A percentile compares a stretch with the other conserved stretches of the same genome.
Evolutionary conservation across 2,329 filamentous ascomycete genomes (phyloP).

Genomic region (Cucurbitaria berberidis): DNA sequence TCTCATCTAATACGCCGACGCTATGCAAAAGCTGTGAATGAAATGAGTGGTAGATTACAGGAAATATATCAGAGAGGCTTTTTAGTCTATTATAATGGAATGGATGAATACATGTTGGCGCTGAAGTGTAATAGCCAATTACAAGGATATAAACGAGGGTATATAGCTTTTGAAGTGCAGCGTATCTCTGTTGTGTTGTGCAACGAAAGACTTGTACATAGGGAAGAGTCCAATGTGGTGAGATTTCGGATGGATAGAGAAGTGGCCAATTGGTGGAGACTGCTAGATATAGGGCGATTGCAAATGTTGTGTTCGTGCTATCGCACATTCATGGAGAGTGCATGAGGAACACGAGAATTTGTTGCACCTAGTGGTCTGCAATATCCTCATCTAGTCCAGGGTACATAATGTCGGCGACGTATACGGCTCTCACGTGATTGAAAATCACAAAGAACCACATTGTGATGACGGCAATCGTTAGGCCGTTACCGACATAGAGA

Average conservation of each 20-base stretch:
- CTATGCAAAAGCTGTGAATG: conserved; percentile 27
- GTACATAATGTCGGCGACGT: conserved; percentile 61
- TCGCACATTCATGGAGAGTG: background rate
- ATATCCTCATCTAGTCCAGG: conserved; percentile 66
- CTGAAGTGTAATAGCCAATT: no score
- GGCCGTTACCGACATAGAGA: conserved; percentile 50
- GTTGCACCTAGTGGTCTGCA: conserved; percentile 38
- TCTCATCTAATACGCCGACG: conserved; percentile 30
- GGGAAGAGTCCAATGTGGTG: background rate
- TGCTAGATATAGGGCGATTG: no score
- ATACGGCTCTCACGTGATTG: conserved; percentile 59
- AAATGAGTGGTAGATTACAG: conserved; percentile 25
- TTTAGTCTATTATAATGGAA: conserved; percentile 13
- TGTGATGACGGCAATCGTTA: conserved; percentile 59
- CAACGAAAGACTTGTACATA: conserved; percentile 17
- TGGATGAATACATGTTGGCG: conserved; percentile 21
- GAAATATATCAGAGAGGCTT: conserved; percentile 4
- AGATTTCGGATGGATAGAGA: background rate
- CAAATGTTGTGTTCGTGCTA: no score
- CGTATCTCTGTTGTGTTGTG: conserved; percentile 12
- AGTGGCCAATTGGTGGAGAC: background rate
- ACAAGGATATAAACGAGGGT: conserved; percentile 27
- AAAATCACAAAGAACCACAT: conserved; percentile 63
- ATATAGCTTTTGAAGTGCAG: conserved; percentile 16
- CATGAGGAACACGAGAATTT: background rate